Evolutionary conservation across 1,284 basidiomycete genomes (phyloP), one percentile per base, ranked within the genome.

Genomic region (Marasmius fiardii): DNA sequence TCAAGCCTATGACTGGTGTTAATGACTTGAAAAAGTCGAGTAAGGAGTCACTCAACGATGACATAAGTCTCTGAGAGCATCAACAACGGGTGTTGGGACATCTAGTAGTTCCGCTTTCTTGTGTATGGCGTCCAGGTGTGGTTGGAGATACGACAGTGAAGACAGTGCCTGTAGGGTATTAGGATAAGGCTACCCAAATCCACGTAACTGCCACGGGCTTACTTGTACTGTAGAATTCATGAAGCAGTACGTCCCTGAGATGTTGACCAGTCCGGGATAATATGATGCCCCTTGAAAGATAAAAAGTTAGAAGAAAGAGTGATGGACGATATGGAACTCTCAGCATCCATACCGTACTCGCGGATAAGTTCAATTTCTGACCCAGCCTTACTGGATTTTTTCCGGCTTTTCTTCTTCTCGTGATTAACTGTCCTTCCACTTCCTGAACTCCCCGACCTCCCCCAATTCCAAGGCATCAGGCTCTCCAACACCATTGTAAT

Each of bases 201-300:
- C 28, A 35, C 33, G 18, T n/a, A 49, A 56, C 52, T 54, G 49
- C 12, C 33, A 5, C 20, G 28, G n/a, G 33, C 58, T 60, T 60
- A 91, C 93, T 82, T 95, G 93, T 10, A 96, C 74, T 3, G 93
- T 94, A 12, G 93, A 92, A 68, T 97, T 95, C 85, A 96, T 90
- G 74, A 95, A 97, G 67, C 94, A 96, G 60, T 95, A 90, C 51
- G 92, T 95, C 8, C 94, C 93, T n/a, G 91, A 93, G 35, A 94
- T 86, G 66, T 97, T 96, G 64, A 95, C 88, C 54, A 96, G 85
- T 1, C 93, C 94, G 4, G 92, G 88, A 71, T 91, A 95, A 64
- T 84, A 53, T 21, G 55, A 41, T 41, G 31, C 23, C 43, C 49
- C 37, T 47, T 31, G 14, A 44, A 43, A 28, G 47, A n/a, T 39